Evolutionary conservation across 768 basidiomycete species (phyloP).

Genomic region (Mycena latifolia): DNA sequence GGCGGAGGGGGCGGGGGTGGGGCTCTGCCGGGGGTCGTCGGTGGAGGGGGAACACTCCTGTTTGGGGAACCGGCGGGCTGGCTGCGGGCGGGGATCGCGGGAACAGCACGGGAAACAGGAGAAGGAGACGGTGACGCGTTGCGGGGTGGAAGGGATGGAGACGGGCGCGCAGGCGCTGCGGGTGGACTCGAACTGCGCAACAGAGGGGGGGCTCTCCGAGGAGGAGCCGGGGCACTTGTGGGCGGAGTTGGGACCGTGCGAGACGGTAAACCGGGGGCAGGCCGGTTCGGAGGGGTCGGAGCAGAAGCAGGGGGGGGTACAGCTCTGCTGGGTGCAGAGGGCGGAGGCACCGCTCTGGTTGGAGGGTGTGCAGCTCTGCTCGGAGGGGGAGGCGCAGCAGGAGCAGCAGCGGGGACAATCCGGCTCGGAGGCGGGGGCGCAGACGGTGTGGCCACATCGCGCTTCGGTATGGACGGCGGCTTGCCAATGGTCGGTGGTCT

Average conservation of each 20-base stretch:
- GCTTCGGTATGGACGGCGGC: slow-evolving; percentile 73
- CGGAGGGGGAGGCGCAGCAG: slow-evolving; percentile 46
- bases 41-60: slow-evolving; percentile 52
- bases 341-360: slow-evolving; percentile 47
- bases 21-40: slow-evolving; percentile 50
- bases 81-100: slow-evolving; percentile 47
- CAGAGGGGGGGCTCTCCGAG: slow-evolving; percentile 56
- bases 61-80: slow-evolving; percentile 40
- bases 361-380: slow-evolving; percentile 44
- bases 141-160: slow-evolving; percentile 57
- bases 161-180: slow-evolving; percentile 51
- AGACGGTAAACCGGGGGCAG: slow-evolving; percentile 52
- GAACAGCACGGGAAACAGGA: slow-evolving; percentile 42
- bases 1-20: slow-evolving; percentile 61
- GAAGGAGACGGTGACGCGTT: slow-evolving; percentile 44
- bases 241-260: slow-evolving; percentile 53
- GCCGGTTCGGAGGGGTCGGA: slow-evolving; percentile 41
- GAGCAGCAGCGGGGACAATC: slow-evolving; percentile 47
- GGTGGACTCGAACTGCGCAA: slow-evolving; percentile 48
- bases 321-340: slow-evolving; percentile 44
- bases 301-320: slow-evolving; percentile 51
- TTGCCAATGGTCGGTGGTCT: slow-evolving; percentile 75
- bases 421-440: slow-evolving; percentile 50
- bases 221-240: slow-evolving; percentile 53
- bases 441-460: slow-evolving; percentile 43